A percentile compares a stretch with the other conserved stretches of the same genome.
Evolutionary conservation across 2,329 filamentous ascomycete genomes (phyloP).

Genomic region (Phyllosticta paracitricarpa): DNA sequence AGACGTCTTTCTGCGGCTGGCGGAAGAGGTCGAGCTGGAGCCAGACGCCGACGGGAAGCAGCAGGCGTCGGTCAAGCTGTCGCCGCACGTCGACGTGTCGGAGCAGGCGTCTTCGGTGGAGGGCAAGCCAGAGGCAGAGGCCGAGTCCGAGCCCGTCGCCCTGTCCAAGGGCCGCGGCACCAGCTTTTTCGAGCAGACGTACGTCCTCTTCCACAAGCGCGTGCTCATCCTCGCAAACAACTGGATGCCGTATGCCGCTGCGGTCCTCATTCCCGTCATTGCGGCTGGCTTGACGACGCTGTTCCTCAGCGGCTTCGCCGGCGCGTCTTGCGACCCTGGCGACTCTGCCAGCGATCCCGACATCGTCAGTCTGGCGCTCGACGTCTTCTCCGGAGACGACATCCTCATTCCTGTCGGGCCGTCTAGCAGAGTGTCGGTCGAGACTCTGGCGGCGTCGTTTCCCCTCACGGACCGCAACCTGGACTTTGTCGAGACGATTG

Average conservation of each 20-base stretch:
- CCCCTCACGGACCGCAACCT: conserved; percentile 24
- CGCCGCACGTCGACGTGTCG: conserved; percentile 21
- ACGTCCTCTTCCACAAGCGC: conserved; percentile 69
- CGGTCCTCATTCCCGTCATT: conserved; percentile 67
- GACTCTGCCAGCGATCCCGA: conserved; percentile 23
- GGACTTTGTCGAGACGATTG: conserved; percentile 51
- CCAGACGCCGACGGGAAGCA: conserved; percentile 14
- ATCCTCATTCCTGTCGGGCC: conserved; percentile 33
- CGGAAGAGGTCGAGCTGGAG: conserved; percentile 55
- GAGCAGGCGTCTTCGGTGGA: conserved; percentile 17
- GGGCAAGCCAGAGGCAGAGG: conserved; percentile 18
- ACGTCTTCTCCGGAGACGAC: conserved; percentile 6
- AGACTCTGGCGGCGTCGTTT: conserved; percentile 20
- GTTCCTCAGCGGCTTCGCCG: conserved; percentile 53
- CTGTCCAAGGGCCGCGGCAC: conserved; percentile 61
- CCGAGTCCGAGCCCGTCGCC: conserved; percentile 22
- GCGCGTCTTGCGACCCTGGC: conserved; percentile 37
- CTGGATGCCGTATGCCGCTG: conserved; percentile 64
- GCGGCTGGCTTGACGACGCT: conserved; percentile 71
- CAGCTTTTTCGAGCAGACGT: conserved; percentile 58
- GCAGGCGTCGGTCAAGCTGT: conserved; percentile 16
- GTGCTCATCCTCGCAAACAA: conserved; percentile 68
- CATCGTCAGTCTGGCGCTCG: conserved; percentile 15
- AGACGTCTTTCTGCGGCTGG: conserved; percentile 80
- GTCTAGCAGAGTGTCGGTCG: conserved; percentile 19